Percentiles rank a stretch among this genome's conserved stretches.
phyloP scores from a whole-genome alignment of 2,329 filamentous ascomycete species.

The Stachybotrys elegans region DNA sequence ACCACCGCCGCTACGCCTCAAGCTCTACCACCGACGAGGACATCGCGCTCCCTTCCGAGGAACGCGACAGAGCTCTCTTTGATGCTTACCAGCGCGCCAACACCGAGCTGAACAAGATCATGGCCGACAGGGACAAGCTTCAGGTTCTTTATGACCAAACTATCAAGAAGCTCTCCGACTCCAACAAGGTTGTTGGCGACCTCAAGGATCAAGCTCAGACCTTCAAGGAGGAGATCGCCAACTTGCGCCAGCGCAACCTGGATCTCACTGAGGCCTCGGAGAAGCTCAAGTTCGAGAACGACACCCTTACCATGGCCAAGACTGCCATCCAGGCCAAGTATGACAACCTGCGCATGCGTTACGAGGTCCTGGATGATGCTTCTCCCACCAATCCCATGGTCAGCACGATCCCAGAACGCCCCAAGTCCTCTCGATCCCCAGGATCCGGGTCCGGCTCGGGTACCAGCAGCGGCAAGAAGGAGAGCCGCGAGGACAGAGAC shows the following conservation, averaged over 20 bases:
- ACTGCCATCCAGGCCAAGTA: slow-evolving; percentile 21
- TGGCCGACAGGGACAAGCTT: slow-evolving; percentile 21
- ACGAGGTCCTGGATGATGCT: slow-evolving; percentile 18
- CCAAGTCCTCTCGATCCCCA: slow-evolving; percentile 19
- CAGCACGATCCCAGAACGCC: slow-evolving; percentile 19
- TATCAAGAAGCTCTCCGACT: slow-evolving; percentile 23
- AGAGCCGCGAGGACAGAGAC: slow-evolving; percentile 18
- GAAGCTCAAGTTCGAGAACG: slow-evolving; percentile 22
- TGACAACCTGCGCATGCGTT: slow-evolving; percentile 23
- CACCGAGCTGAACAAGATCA: slow-evolving; percentile 20
- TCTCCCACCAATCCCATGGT: slow-evolving; percentile 19
- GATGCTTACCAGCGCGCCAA: slow-evolving; percentile 23
- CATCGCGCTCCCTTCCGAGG: slow-evolving; percentile 15
- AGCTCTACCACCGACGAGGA: slow-evolving; percentile 12
- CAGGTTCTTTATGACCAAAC: slow-evolving; percentile 20
- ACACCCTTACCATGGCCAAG: slow-evolving; percentile 18
- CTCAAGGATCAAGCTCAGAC: slow-evolving; percentile 11
- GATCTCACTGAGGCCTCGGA: slow-evolving; percentile 19
- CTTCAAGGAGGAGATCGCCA: slow-evolving; percentile 10
- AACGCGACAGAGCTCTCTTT: slow-evolving; percentile 17
- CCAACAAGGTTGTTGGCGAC: slow-evolving; percentile 12
- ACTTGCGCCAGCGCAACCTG: slow-evolving; percentile 15
- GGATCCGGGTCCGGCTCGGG: too few species aligned
- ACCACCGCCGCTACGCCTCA: slow-evolving; percentile 2
- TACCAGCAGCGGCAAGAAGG: too few species aligned